These are phyloP conservation scores for Cynara cardunculus DNA, from an alignment of 129 eudicot species.

Conservation along the genomic window DNA sequence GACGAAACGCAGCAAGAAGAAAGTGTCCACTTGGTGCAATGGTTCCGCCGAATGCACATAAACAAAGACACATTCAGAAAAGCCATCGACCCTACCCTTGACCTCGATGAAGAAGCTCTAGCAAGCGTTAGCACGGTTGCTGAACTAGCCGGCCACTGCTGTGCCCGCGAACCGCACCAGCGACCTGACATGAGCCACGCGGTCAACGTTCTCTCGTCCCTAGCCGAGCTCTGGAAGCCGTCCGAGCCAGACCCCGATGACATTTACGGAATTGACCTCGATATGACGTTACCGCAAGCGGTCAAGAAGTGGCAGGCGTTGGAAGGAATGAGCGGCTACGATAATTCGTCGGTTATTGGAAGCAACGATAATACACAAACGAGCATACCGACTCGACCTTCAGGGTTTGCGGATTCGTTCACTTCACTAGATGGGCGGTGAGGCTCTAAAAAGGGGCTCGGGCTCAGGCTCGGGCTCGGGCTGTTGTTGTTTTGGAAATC, in stretches of 20 bases:
- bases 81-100: slow-evolving; percentile 66
- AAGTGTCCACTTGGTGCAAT: slow-evolving; percentile 74
- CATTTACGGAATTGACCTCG: slow-evolving; percentile 62
- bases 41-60: slow-evolving; percentile 86
- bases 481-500: background rate
- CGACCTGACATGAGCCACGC: slow-evolving; percentile 95
- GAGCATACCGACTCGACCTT: slow-evolving; percentile 62
- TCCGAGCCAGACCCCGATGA: slow-evolving; percentile 68
- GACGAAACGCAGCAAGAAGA: slow-evolving; percentile 78
- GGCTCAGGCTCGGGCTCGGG: background rate
- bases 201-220: slow-evolving; percentile 80
- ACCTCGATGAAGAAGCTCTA: slow-evolving; percentile 63
- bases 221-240: slow-evolving; percentile 90
- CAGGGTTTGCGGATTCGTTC: slow-evolving; percentile 59
- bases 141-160: slow-evolving; percentile 87
- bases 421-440: slow-evolving; percentile 57
- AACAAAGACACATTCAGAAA: slow-evolving; percentile 73
- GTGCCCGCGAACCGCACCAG: slow-evolving; percentile 85
- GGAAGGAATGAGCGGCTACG: slow-evolving; percentile 63
- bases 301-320: slow-evolving; percentile 93
- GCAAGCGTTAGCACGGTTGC: slow-evolving; percentile 72
- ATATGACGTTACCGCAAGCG: slow-evolving; percentile 83
- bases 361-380: slow-evolving; percentile 55
- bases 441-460: background rate
- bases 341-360: slow-evolving; percentile 48